Base-by-base conservation (phyloP, 2,329 filamentous ascomycete species). In the Phaeoacremonium minimum region DNA sequence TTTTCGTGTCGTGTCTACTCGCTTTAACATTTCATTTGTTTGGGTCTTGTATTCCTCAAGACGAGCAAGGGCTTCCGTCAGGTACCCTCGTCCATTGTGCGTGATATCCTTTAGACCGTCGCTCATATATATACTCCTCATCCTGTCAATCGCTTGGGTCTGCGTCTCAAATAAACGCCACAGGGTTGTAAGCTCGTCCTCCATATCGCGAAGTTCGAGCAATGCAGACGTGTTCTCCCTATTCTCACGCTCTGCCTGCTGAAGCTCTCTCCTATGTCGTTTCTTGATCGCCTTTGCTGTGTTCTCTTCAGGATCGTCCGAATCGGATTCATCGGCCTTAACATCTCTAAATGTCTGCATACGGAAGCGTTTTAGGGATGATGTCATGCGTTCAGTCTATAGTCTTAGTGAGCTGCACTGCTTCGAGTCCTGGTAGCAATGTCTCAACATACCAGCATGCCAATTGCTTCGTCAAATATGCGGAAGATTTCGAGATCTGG, bases 401-500 rank as follows among this genome's bases (percentile, higher is more conserved):
- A 4, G 46, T 37, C 48, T 48, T 18, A 14, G 19, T 12, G 26
- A 20, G 4, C 11, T 12, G 41, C 13, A 44, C 19, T 7, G n/a
- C n/a, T 5, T 4, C 5, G 15, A 35, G 12, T 17, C 18, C 8
- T 5, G 5, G 3, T 8, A 4, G 7, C 8, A 6, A 7, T 1
- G 5, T 3, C 7, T 11, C 11, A 9, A 40, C 61, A 31, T 52
- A 80, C 77, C 43, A 83, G 48, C 15, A 81, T 73, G 11, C 77
- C 79, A 19, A 83, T 77, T 5, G 77, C 79, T 42, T 83, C 79
- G 45, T 82, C 77, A 32, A 83, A 83, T 1, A 83, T 77, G 3
- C 77, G 70, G 40, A 83, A 79, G 0, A 83, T 66, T 40, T 83
- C 76, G 1, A 83, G 58, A 32, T 83, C 75, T 0, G 72, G 73